Evolutionary conservation across 208 protist genomes (phyloP).

Genomic region (Endotrypanum monterogeii): DNA sequence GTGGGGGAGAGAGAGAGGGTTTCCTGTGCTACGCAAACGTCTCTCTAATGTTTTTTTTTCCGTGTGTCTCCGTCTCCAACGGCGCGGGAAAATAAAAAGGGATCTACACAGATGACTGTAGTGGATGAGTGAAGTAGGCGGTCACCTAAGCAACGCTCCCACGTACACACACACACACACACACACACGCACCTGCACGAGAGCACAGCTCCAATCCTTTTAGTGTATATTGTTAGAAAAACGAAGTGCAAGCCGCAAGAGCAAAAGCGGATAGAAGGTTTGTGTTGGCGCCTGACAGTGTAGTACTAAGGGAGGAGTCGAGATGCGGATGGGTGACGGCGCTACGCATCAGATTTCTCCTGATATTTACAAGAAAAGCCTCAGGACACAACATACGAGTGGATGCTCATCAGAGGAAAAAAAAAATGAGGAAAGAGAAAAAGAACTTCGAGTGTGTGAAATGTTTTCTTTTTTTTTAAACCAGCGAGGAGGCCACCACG

Average conservation of each 20-base stretch:
- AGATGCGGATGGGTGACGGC: background rate
- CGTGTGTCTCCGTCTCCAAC: background rate
- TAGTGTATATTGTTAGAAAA: background rate
- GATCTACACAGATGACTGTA: background rate
- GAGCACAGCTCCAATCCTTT: too few relatives aligned
- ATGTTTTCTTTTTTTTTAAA: too few relatives aligned
- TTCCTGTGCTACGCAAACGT: background rate
- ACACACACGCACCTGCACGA: background rate
- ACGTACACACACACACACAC: background rate
- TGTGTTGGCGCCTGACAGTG: background rate
- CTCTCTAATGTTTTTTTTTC: background rate
- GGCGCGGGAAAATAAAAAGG: background rate
- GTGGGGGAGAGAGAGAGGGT: background rate
- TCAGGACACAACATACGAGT: background rate
- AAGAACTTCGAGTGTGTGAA: background rate
- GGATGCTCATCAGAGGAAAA: background rate
- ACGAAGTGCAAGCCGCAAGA: background rate
- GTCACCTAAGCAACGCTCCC: background rate
- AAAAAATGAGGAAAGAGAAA: background rate
- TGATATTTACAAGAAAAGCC: too few relatives aligned
- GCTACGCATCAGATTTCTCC: background rate
- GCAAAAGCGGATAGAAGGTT: too few relatives aligned
- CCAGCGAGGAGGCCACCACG: too few relatives aligned
- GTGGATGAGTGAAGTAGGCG: background rate
- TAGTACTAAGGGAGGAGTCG: background rate